These are phyloP conservation scores for Penicillium sp. DNA, from an alignment of 2,329 filamentous ascomycete species.

Conservation along the genomic window DNA sequence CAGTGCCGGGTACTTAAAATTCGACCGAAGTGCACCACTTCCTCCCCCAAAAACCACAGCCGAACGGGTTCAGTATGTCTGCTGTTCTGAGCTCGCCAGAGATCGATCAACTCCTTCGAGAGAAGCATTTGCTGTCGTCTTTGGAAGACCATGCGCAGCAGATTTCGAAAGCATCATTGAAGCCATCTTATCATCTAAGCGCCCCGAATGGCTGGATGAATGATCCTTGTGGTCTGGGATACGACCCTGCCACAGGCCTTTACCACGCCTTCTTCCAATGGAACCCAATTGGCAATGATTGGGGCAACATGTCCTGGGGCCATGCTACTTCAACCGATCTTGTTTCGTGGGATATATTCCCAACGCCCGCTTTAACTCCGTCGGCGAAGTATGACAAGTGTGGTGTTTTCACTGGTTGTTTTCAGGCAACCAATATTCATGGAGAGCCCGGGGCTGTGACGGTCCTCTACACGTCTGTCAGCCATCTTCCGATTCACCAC, in stretches of 20 bases:
- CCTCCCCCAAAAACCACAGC: too few relatives aligned
- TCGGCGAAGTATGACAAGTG: slow-evolving; percentile 37
- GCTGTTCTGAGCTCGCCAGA: slow-evolving; percentile 6
- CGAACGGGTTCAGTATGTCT: slow-evolving; percentile 3
- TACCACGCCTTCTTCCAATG: slow-evolving; percentile 48
- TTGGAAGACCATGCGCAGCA: not conserved
- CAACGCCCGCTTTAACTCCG: slow-evolving; percentile 33
- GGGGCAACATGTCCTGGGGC: slow-evolving; percentile 47
- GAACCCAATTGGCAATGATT: slow-evolving; percentile 44
- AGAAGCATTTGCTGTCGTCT: slow-evolving; percentile 4
- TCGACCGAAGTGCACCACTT: not conserved
- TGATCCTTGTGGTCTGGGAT: slow-evolving; percentile 45
- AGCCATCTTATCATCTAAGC: slow-evolving; percentile 38
- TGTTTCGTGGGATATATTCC: slow-evolving; percentile 37
- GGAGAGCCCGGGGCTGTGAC: slow-evolving; percentile 31
- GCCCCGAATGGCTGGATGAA: slow-evolving; percentile 46
- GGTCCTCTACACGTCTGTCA: slow-evolving; percentile 44
- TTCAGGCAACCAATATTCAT: slow-evolving; percentile 30
- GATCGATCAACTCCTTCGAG: not conserved
- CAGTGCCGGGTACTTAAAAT: not conserved
- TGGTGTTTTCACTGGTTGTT: slow-evolving; percentile 47
- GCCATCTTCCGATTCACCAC: slow-evolving; percentile 41
- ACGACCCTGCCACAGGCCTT: slow-evolving; percentile 38
- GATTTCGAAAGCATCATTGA: slow-evolving; percentile 16
- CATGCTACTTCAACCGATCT: slow-evolving; percentile 41